A percentile compares a stretch with the other conserved stretches of the same genome.
Conservation (phyloP, 192 early-diverging fungal genomes). For the Lunasporangiospora selenospora region DNA sequence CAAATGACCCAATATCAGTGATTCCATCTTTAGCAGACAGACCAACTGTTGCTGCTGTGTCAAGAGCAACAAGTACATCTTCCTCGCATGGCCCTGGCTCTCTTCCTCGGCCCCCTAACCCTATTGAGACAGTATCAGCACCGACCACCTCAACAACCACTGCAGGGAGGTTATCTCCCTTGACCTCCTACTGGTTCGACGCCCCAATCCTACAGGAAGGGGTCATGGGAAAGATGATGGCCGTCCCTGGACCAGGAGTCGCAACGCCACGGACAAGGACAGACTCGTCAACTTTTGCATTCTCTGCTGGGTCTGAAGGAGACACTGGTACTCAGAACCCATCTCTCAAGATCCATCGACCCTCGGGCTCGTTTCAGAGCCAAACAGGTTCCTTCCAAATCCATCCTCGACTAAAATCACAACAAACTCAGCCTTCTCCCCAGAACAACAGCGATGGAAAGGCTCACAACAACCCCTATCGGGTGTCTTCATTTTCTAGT, state of each 20-base stretch:
- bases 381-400: constrained; percentile 1
- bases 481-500: constrained; percentile 17
- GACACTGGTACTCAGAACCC: neutral
- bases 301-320: neutral
- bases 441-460: neutral
- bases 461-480: constrained; percentile 27
- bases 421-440: too few relatives aligned
- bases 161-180: too few relatives aligned
- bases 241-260: neutral
- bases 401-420: neutral
- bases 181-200: too few relatives aligned
- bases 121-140: too few relatives aligned
- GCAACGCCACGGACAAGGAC: neutral
- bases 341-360: too few relatives aligned
- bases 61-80: too few relatives aligned
- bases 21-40: neutral
- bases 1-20: neutral
- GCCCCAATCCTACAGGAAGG: too few relatives aligned
- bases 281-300: neutral
- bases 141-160: too few relatives aligned
- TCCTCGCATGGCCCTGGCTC: too few relatives aligned
- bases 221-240: neutral
- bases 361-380: too few relatives aligned
- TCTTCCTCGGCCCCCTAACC: too few relatives aligned
- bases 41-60: too few relatives aligned